Conservation (phyloP, 1,284 basidiomycete genomes). For the Trichosporon coremiiforme region DNA sequence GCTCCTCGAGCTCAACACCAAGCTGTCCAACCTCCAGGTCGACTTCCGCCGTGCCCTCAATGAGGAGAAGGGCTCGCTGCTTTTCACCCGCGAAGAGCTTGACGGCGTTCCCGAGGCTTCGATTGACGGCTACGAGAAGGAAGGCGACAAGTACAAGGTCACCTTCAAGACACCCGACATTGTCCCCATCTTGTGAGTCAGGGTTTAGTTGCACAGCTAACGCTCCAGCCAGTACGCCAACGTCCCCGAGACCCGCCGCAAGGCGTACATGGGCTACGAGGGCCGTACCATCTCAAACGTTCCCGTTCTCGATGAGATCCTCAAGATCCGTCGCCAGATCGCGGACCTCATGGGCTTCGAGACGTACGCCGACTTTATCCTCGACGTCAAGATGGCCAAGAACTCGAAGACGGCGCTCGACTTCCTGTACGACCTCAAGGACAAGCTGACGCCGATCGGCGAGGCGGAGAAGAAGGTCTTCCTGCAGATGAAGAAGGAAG, state of each 20-base stretch:
- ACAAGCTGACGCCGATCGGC: constrained; percentile 32
- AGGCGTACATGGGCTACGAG: constrained; percentile 30
- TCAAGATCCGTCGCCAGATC: constrained; percentile 29
- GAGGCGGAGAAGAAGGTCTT: constrained; percentile 30
- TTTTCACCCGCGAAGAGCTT: constrained; percentile 32
- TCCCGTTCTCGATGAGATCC: constrained; percentile 30
- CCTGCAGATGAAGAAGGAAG: constrained; percentile 31
- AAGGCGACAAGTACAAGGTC: constrained; percentile 32
- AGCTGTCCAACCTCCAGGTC: constrained; percentile 29
- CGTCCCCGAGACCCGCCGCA: constrained; percentile 30
- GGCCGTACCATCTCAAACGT: constrained; percentile 31
- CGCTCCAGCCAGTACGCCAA: constrained; percentile 29
- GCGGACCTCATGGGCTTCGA: constrained; percentile 32
- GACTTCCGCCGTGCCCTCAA: constrained; percentile 34
- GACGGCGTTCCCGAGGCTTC: constrained; percentile 29
- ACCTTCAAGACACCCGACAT: constrained; percentile 35
- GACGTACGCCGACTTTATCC: constrained; percentile 32
- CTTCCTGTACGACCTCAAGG: constrained; percentile 31
- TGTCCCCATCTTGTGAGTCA: constrained; percentile 29
- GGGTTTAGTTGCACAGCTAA: neutral
- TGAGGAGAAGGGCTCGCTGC: constrained; percentile 33
- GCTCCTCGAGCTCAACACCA: constrained; percentile 31
- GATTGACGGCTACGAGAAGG: constrained; percentile 29
- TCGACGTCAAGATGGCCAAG: constrained; percentile 37
- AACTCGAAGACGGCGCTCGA: constrained; percentile 29